These are phyloP conservation scores for Hyparrhenia diplandra DNA, from an alignment of 176 grass and related monocot species.

Conservation along the genomic window DNA sequence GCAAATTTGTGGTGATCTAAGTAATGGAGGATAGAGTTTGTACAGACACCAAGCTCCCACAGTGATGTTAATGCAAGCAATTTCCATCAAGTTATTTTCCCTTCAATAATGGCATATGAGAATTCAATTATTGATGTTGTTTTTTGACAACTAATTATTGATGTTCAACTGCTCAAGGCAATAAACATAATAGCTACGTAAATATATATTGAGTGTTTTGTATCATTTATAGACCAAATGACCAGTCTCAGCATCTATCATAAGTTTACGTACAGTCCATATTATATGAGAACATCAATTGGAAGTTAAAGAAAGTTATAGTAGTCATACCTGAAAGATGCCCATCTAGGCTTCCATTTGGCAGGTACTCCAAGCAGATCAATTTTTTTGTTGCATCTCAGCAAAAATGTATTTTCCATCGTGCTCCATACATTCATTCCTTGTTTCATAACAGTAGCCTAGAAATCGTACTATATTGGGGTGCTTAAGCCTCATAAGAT, in stretches of 20 bases:
- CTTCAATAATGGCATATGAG: neutral
- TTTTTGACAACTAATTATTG: no score
- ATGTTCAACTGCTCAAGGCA: neutral
- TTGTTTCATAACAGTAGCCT: slow-evolving; percentile 14
- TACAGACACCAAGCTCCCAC: neutral
- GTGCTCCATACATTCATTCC: neutral
- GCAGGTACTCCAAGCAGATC: slow-evolving; percentile 21
- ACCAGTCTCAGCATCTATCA: neutral
- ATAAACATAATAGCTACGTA: neutral
- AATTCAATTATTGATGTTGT: no score
- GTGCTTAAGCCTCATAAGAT: neutral
- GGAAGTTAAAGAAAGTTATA: neutral
- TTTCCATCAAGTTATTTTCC: neutral
- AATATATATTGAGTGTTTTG: neutral
- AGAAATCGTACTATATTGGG: neutral
- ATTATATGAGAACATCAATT: neutral
- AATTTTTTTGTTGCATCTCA: neutral
- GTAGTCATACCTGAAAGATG: slow-evolving; percentile 26
- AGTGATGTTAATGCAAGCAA: neutral
- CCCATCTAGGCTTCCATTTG: slow-evolving; percentile 17
- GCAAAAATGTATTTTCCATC: neutral
- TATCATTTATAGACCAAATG: neutral
- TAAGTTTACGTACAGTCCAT: neutral
- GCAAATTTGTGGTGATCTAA: neutral
- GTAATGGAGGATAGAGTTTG: neutral